Evolutionary conservation across 345 rosid genomes (phyloP), one percentile per base, ranked within the genome.

Genomic region (Streptanthus diversifolius): DNA sequence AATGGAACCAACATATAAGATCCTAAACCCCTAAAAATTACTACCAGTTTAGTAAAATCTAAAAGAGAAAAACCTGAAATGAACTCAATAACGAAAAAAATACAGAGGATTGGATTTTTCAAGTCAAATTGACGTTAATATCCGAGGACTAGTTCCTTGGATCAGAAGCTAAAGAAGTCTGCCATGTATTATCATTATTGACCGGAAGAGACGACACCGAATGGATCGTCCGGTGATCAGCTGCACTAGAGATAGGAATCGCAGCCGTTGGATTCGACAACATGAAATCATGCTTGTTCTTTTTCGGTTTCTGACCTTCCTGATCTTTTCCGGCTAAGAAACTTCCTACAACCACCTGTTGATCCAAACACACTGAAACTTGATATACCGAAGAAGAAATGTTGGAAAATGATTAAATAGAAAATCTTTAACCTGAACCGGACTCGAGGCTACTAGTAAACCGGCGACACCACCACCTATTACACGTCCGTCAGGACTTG

Each of bases 401-500:
- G 27, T 12, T 19, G 21, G 21, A 11, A 24, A 52, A 13, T 13
- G 39, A 3, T 40, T 0, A 14, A 27, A 13, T 5, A 53, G 35
- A 53, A 25, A 62, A 39, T 1, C 32, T 36, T 63, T 41, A 13
- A 85, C 99, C 95, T 95, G 98, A 67, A 95, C 92, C 12, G 98
- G 98, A 75, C 93, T 64, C 10, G 99, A 96, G 40, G 99, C 99
- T 17, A 95, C 84, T 0, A 95, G 79, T 69, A 92, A 85, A 75
- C 99, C 99, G 5, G 98, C 98, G 15, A 95, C 83, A 13, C 97
- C 86, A 44, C 99, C 99, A 1, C 99, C 99, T 1, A 95, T 80
- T 33, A 95, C 96, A 59, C 99, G 99, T 6, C 99, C 99, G 37
- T 95, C 98, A 0, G 95, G 96, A 73, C 98, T 87, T 3, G 90